Evolutionary conservation across 495 filamentous ascomycete genomes (phyloP), one percentile per base, ranked within the genome.

Genomic region (Lepidopterella palustris): DNA sequence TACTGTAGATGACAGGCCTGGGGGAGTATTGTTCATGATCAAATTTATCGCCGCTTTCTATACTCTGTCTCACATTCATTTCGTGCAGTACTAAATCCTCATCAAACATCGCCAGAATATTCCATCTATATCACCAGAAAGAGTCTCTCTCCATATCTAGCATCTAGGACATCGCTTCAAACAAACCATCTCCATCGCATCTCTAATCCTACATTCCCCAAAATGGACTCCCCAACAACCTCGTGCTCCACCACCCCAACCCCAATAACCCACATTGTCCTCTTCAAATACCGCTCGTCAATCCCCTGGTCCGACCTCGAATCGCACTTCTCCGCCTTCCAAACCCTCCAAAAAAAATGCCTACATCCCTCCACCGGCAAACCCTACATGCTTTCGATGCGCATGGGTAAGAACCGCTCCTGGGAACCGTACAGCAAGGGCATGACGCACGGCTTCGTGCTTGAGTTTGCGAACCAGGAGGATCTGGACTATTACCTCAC

Each of bases 401-500:
- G 47, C 24, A 54, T 54, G 23, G 66, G 66, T 32, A 68, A 68
- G 45, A 68, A 68, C 32, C 58, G 62, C 2, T 62, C 58, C 20
- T 66, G 63, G 66, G 63, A 63, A 45, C 39, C 59, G 11, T 61
- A 47, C 57, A 60, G 40, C 29, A 66, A 68, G 50, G 63, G 66
- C 39, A 55, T 68, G 53, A 68, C 66, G 24, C 66, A 68, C 53
- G 63, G 53, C 25, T 68, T 68, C 51, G 58, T 66, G 23, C 66
- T 68, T n/a, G 63, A 66, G 39, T 68, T 66, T 35, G 63, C 55
- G 20, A 58, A 27, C 20, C 63, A 68, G 51, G 63, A 60, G 3
- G 63, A 68, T 25, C 55, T 68, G 15, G 63, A 68, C 58, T 63
- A 66, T 45, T 68, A 68, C 45, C 59, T 68, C 13, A 68, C 66